Evolutionary conservation across 129 eudicot genomes (phyloP).

Genomic region (Arctium lappa): DNA sequence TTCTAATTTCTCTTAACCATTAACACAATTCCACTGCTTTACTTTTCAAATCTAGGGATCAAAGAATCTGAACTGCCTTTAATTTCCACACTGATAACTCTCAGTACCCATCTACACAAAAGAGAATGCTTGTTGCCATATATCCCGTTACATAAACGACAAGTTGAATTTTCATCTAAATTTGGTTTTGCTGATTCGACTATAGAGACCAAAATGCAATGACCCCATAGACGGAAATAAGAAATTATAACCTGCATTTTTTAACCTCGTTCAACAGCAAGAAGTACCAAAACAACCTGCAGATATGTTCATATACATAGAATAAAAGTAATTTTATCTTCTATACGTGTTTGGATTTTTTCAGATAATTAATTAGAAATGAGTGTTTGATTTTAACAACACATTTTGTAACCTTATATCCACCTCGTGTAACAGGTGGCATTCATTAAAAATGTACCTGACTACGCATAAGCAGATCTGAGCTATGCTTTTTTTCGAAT

Average conservation of each 20-base stretch:
- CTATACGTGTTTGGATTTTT: background rate
- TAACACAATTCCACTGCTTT: too few species aligned
- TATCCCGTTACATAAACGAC: too few species aligned
- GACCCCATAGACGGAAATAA: background rate
- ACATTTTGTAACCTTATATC: background rate
- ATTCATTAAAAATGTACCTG: constrained; percentile 42
- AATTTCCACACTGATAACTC: too few species aligned
- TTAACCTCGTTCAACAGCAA: background rate
- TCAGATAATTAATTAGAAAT: background rate
- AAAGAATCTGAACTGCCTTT: too few species aligned
- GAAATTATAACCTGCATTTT: background rate
- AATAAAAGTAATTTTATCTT: background rate
- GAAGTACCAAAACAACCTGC: background rate
- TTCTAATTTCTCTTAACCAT: too few species aligned
- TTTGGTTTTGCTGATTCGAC: too few species aligned
- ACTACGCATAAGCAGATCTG: constrained; percentile 90
- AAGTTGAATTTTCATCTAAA: too few species aligned
- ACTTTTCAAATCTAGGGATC: too few species aligned
- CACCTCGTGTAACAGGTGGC: background rate
- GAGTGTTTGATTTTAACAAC: background rate
- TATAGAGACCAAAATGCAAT: background rate
- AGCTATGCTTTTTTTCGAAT: constrained; percentile 66
- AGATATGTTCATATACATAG: background rate
- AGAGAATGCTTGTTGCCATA: too few species aligned
- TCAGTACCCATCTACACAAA: too few species aligned